Evolutionary conservation across 495 filamentous ascomycete species (phyloP), one percentile per base, ranked within the genome.

Genomic region (Podospora sp.): DNA sequence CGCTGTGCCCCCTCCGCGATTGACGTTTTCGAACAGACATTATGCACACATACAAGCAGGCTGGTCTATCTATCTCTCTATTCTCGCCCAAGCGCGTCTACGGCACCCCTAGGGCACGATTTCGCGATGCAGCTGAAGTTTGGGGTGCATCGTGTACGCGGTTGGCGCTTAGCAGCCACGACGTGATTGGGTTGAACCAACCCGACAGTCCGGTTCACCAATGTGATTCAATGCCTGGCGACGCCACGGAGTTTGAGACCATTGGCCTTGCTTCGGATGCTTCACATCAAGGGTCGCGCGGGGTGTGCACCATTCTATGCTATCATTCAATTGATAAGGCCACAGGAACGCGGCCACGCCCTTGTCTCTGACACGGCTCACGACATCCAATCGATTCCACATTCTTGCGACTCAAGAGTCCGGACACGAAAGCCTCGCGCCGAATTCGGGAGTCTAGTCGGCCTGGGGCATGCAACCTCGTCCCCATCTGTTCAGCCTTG

Each of bases 131-230:
- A 46, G 40, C 40, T 14, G 2, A 11, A 46, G 25, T 63, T 63
- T 63, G 46, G 49, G 61, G 61, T 63, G 46, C 61, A 21, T 16
- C 60, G 60, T 21, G n/a, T 49, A 29, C 60, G 63, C 33, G 63
- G 52, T 50, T 65, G 63, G 63, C 63, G 63, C 63, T 65, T 65
- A 65, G 12, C 25, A 35, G 61, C 49, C 25, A 46, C 18, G 24
- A 16, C 18, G 11, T 35, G 29, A 58, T 56, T 40, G 63, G 53
- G 25, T 57, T 29, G 21, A 40, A 46, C 8, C 21, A 52, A 57
- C 63, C 63, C 63, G 50, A 27, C 52, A 64, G 27, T 21, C 26
- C 2, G 62, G 62, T 8, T 56, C 63, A 24, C 36, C 1, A 25
- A 50, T 18, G 35, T 46, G 21, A 3, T 36, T 50, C 35, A 18